Evolutionary conservation across 192 early-diverging fungal genomes (phyloP), one percentile per base, ranked within the genome.

Genomic region (Coemansia sp.): DNA sequence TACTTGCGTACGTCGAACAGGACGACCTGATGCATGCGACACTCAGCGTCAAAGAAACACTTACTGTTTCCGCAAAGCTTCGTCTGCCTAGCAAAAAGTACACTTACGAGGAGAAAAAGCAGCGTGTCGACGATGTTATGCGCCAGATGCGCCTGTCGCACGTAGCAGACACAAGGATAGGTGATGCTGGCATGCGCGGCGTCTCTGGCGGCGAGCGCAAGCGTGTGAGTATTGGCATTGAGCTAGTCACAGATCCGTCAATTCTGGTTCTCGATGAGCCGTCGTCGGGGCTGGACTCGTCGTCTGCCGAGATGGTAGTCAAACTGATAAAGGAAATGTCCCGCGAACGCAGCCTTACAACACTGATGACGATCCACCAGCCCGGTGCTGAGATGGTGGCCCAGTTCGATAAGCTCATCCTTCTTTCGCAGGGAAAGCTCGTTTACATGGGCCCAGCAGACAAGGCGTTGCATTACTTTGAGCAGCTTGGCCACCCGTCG

Each of bases 311-410:
- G 33, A 80, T 83, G 62, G 71, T 89, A 17, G 80, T 88, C 32
- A 65, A 78, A 49, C 82, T 86, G 42, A 81, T 87, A 25, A 71
- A 75, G 52, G 69, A 83, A 22, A 78, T 92, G 61, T 83, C 88
- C 4, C 71, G 73, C 25, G 63, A 73, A 50, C 74, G 79, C 20
- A 75, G 83, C 10, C 88, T 88, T 48, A 88, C 91, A 23, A 85
- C 94, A 5, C 69, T 96, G 19, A 88, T 92, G 69, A 92, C 90
- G 13, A 92, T 97, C 67, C 95, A 96, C 69, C 93, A 95, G 73
- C 95, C 95, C 5, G 83, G 88, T 33, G 89, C 88, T 33, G 86
- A 93, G 67, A 85, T 93, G 59, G 92, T 89, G 61, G 75, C 79
- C 20, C 67, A 88, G 41, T 94, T 95, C 68, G 91, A 94, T 74